Base-by-base conservation (phyloP, 345 rosid genomes). In the Microcos paniculata region DNA sequence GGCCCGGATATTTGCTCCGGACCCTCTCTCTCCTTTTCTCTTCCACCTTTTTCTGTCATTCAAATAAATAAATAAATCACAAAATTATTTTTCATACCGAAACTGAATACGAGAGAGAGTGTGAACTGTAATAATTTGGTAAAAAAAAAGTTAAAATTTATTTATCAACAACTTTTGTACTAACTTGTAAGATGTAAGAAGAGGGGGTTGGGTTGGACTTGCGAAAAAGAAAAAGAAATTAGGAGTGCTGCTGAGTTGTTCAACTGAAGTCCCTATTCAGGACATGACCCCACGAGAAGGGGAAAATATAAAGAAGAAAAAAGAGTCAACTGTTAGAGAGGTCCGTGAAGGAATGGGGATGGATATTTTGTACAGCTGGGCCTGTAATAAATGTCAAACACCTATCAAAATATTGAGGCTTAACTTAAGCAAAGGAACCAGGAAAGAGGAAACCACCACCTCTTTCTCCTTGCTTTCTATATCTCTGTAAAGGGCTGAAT, bases 1-100 rank as follows among this genome's bases (percentile, higher is more conserved):
- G 66, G 72, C 72, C 79, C 69, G 21, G 68, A 8, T 46, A 51
- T 43, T 53, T 51, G 68, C 62, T 71, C 46, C 57, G 72, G 79
- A 64, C 62, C 76, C 72, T 70, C 38, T 14, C 23, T 38, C 40
- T 6, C 31, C 52, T 21, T 28, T n/a, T 43, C 19, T 30, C 13
- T 28, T 33, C 8, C 2, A 14, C 7, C 10, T 16, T 48, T 43
- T 19, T 61, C 8, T 33, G 8, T 49, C 0, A 19, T 13, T 21
- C 0, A 28, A 4, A 19, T 6, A 16, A 45, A 24, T 12, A 6
- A 38, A 26, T 40, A 74, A 33, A 14, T 40, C 51, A n/a, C n/a
- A n/a, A n/a, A 42, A 40, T 21, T 24, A 16, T 6, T 7, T n/a
- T 14, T 7, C 43, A 30, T 4, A 16, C 6, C 26, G 31, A 57